phyloP scores from a whole-genome alignment of 2,329 filamentous ascomycete species.

The Ascocoryne sarcoides region DNA sequence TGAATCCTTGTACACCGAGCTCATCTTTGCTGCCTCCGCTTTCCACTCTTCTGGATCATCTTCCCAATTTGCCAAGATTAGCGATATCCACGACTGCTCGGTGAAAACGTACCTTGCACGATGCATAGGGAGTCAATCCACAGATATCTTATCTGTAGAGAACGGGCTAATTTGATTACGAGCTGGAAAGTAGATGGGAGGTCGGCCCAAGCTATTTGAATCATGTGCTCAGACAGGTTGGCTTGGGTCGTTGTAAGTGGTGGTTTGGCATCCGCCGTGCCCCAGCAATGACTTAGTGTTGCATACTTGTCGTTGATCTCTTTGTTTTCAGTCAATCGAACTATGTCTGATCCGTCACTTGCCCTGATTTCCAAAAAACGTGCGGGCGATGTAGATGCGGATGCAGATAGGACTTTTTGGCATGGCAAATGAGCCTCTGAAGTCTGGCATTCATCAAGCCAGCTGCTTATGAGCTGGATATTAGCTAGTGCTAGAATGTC shows the following conservation, averaged over 20 bases:
- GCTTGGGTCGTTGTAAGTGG: neutral
- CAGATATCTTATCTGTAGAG: conserved; percentile 1
- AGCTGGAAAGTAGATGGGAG: neutral
- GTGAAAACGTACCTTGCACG: neutral
- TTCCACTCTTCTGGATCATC: conserved; percentile 8
- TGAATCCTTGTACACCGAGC: conserved; percentile 1
- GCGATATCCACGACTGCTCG: neutral
- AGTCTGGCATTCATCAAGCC: too few relatives aligned
- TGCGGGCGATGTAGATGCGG: too few relatives aligned
- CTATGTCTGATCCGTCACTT: neutral
- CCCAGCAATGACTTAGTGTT: neutral
- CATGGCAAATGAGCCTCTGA: too few relatives aligned
- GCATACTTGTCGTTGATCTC: neutral
- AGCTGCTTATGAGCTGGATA: too few relatives aligned
- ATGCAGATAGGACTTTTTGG: too few relatives aligned
- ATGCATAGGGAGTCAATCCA: conserved; percentile 2
- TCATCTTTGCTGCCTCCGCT: conserved; percentile 2
- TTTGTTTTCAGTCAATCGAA: neutral
- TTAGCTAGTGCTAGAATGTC: too few relatives aligned
- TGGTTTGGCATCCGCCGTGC: neutral
- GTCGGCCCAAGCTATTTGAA: neutral
- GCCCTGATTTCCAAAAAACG: too few relatives aligned
- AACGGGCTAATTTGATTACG: neutral
- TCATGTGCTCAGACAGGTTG: neutral
- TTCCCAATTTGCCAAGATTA: neutral